These are phyloP conservation scores for Orbilia oligospora DNA, from an alignment of 2,329 filamentous ascomycete species.

Conservation along the genomic window DNA sequence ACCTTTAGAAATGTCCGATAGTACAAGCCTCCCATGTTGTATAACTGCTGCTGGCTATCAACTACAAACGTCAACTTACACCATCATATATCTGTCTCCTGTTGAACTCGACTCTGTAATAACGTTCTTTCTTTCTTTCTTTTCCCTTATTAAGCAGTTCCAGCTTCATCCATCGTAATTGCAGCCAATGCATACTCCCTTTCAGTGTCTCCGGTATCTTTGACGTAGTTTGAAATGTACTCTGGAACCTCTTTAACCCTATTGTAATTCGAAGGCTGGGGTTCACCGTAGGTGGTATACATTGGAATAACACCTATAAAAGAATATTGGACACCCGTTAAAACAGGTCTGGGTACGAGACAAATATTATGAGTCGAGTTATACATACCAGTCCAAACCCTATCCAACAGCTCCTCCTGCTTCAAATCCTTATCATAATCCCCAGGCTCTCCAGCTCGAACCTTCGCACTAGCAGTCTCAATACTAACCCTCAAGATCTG, in stretches of 20 bases:
- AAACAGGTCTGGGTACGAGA: too few relatives aligned
- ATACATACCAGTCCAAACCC: slow-evolving; percentile 72
- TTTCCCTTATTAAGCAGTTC: slow-evolving; percentile 21
- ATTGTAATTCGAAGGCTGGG: slow-evolving; percentile 75
- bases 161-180: slow-evolving; percentile 30
- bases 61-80: slow-evolving; percentile 6
- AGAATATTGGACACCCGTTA: neutral
- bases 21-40: slow-evolving; percentile 18
- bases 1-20: neutral
- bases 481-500: slow-evolving; percentile 79
- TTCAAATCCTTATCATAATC: slow-evolving; percentile 73
- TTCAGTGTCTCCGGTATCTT: slow-evolving; percentile 69
- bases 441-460: slow-evolving; percentile 76
- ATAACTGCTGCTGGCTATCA: neutral
- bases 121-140: too few relatives aligned
- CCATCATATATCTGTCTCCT: too few relatives aligned
- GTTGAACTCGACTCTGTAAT: neutral
- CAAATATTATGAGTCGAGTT: too few relatives aligned
- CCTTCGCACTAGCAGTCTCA: slow-evolving; percentile 81
- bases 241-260: slow-evolving; percentile 73
- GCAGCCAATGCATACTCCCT: slow-evolving; percentile 67
- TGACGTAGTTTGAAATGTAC: slow-evolving; percentile 74
- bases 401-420: slow-evolving; percentile 69
- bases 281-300: slow-evolving; percentile 75
- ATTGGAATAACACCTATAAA: slow-evolving; percentile 73